A percentile compares a stretch with the other conserved stretches of the same genome.
Evolutionary conservation across 2,329 filamentous ascomycete genomes (phyloP).

Genomic region (Xylaria sp.): DNA sequence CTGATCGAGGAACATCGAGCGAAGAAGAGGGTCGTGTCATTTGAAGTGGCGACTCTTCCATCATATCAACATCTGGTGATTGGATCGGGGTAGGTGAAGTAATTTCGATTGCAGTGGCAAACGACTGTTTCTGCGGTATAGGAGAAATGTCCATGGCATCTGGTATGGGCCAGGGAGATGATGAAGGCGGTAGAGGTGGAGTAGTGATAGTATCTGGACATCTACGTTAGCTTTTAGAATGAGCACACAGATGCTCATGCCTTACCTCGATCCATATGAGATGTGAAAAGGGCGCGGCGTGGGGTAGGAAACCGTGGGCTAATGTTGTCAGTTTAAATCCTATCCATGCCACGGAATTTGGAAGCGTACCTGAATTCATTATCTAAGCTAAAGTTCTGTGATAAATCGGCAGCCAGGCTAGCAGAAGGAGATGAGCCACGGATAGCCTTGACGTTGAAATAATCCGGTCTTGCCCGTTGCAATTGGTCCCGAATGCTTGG

Average conservation of each 20-base stretch:
- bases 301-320: conserved; percentile 87
- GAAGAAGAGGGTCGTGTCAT: conserved; percentile 56
- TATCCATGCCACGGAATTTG: not conserved
- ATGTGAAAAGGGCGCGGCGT: conserved; percentile 84
- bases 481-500: conserved; percentile 85
- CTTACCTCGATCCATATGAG: conserved; percentile 74
- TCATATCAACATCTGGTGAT: conserved; percentile 58
- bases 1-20: conserved; percentile 61
- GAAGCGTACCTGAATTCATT: conserved; percentile 77
- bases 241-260: not conserved
- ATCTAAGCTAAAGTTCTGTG: conserved; percentile 96
- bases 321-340: conserved; percentile 38
- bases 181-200: conserved; percentile 80
- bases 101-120: conserved; percentile 71
- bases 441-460: conserved; percentile 82
- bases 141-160: conserved; percentile 96
- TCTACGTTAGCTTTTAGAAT: conserved; percentile 26
- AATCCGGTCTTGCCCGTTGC: conserved; percentile 72
- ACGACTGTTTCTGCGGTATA: conserved; percentile 85
- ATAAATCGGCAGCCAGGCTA: conserved; percentile 91
- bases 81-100: conserved; percentile 76
- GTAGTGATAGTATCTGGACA: conserved; percentile 79
- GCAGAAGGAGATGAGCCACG: conserved; percentile 90
- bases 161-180: conserved; percentile 77
- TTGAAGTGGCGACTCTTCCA: conserved; percentile 67